Conservation (phyloP, 331 rosid genomes). For the Stylosanthes scabra region DNA sequence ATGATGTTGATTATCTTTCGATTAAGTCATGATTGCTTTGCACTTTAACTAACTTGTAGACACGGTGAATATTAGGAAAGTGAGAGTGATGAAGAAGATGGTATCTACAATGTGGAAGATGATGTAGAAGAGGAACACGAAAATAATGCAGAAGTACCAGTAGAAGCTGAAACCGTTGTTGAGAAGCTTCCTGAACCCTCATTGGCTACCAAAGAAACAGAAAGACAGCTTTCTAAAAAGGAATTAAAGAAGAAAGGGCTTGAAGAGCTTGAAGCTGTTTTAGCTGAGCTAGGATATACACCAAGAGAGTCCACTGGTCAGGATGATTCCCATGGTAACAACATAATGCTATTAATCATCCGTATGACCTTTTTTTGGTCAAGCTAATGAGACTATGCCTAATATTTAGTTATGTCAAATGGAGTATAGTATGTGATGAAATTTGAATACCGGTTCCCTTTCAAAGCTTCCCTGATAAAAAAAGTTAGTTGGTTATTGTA, state of each 20-base stretch:
- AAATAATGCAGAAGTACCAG: slow-evolving; percentile 38
- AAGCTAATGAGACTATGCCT: not conserved
- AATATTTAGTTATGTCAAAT: not conserved
- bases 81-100: slow-evolving; percentile 68
- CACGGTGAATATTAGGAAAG: slow-evolving; percentile 41
- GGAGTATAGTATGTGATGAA: slow-evolving; percentile 1
- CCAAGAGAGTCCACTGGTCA: slow-evolving; percentile 45
- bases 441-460: slow-evolving; percentile 7
- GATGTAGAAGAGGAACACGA: slow-evolving; percentile 48
- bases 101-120: slow-evolving; percentile 45
- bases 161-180: slow-evolving; percentile 35
- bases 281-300: slow-evolving; percentile 59
- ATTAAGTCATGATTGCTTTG: not conserved
- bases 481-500: not conserved
- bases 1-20: not conserved
- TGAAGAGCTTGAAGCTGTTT: slow-evolving; percentile 63
- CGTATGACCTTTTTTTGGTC: not conserved
- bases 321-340: slow-evolving; percentile 55
- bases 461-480: slow-evolving; percentile 7
- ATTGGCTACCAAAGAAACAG: slow-evolving; percentile 53
- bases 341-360: slow-evolving; percentile 4
- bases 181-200: slow-evolving; percentile 47
- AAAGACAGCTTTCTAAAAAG: slow-evolving; percentile 66
- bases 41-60: slow-evolving; percentile 18
- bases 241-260: slow-evolving; percentile 68